These are phyloP conservation scores for Luffa acutangula DNA, from an alignment of 306 rosid genomes.

Conservation along the genomic window DNA sequence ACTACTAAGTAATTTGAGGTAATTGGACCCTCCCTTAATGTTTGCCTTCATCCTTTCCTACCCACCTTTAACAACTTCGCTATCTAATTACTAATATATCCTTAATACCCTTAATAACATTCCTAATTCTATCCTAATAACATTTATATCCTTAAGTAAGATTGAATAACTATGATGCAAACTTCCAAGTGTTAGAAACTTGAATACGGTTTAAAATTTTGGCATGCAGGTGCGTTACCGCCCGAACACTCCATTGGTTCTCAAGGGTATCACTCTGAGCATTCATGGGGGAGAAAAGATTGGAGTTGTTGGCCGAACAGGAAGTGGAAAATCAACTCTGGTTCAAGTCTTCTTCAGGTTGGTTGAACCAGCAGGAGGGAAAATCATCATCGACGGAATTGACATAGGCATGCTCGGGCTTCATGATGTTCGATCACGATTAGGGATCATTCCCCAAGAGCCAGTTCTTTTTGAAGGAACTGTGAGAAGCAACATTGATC, in stretches of 20 bases:
- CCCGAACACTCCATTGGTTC: constrained; percentile 80
- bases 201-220: neutral
- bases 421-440: constrained; percentile 87
- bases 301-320: constrained; percentile 92
- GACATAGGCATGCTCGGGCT: constrained; percentile 68
- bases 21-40: too few species aligned
- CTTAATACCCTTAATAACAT: too few species aligned
- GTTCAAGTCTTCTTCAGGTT: constrained; percentile 92
- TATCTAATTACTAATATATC: too few species aligned
- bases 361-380: constrained; percentile 89
- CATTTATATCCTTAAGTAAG: neutral
- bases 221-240: constrained; percentile 74
- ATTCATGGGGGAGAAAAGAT: constrained; percentile 83
- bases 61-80: too few species aligned
- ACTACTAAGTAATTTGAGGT: too few species aligned
- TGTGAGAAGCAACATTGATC: constrained; percentile 80
- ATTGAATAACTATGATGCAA: neutral
- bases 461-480: constrained; percentile 99
- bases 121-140: too few species aligned
- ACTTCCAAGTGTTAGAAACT: neutral
- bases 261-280: constrained; percentile 73
- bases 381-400: constrained; percentile 66
- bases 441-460: constrained; percentile 95
- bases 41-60: too few species aligned
- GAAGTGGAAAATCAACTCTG: constrained; percentile 88